A percentile compares a stretch with the other conserved stretches of the same genome.
phyloP scores from a whole-genome alignment of 2,329 filamentous ascomycete genomes.

The Juglanconis oblonga region DNA sequence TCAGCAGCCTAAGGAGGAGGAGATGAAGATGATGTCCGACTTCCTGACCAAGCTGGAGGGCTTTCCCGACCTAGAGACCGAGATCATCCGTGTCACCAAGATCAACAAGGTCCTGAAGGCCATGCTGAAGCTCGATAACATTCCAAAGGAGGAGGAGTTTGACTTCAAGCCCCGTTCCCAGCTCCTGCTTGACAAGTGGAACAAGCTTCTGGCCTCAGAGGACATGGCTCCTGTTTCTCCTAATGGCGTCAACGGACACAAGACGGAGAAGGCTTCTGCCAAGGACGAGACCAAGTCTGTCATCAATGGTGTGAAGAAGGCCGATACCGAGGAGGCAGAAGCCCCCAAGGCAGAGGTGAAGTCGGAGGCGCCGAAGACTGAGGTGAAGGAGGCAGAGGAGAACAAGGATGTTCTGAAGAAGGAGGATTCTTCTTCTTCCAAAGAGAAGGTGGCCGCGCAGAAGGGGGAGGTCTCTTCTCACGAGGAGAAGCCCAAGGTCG shows the following conservation, averaged over 20 bases:
- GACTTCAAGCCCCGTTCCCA: slow-evolving; percentile 83
- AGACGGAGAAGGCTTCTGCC: slow-evolving; percentile 35
- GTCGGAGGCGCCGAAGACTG: slow-evolving; percentile 25
- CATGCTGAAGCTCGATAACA: slow-evolving; percentile 81
- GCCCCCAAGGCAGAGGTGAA: slow-evolving; percentile 30
- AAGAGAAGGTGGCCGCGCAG: slow-evolving; percentile 28
- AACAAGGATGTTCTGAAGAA: slow-evolving; percentile 28
- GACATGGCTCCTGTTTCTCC: slow-evolving; percentile 36
- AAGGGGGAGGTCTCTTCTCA: not conserved
- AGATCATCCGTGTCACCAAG: slow-evolving; percentile 87
- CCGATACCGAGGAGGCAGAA: slow-evolving; percentile 26
- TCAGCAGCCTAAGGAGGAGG: slow-evolving; percentile 78
- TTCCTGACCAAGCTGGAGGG: slow-evolving; percentile 79
- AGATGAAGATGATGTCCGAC: slow-evolving; percentile 76
- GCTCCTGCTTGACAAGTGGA: slow-evolving; percentile 83
- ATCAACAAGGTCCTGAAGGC: slow-evolving; percentile 98
- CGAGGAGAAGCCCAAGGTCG: slow-evolving; percentile 17
- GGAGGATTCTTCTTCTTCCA: slow-evolving; percentile 22
- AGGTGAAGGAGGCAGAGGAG: slow-evolving; percentile 28
- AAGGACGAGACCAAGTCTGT: slow-evolving; percentile 34
- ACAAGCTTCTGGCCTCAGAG: slow-evolving; percentile 69
- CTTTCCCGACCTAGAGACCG: slow-evolving; percentile 75
- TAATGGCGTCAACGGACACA: slow-evolving; percentile 48
- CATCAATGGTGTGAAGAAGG: slow-evolving; percentile 31
- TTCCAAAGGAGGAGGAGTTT: slow-evolving; percentile 86